A percentile compares a stretch with the other conserved stretches of the same genome.
Evolutionary conservation across 2,329 filamentous ascomycete genomes (phyloP).

Genomic region (Penicillium psychrosexuale): DNA sequence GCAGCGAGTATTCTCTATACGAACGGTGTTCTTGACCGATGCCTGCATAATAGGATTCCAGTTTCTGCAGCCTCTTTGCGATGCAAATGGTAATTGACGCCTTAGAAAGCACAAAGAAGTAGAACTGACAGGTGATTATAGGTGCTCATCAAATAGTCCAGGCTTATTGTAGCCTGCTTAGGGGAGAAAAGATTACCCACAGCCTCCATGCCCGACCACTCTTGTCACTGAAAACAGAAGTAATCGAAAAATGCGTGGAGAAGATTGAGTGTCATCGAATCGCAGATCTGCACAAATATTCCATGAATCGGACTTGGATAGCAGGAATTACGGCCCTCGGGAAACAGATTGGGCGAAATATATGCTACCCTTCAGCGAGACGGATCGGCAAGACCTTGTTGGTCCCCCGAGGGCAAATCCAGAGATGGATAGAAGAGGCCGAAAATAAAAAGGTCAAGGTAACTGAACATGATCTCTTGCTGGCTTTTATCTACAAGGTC

Average conservation of each 20-base stretch:
- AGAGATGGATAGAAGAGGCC: not conserved
- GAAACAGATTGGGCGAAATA: constrained; percentile 1
- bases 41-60: constrained; percentile 8
- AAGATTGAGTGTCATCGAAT: constrained; percentile 3
- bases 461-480: constrained; percentile 4
- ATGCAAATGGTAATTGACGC: constrained; percentile 2
- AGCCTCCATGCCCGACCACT: not conserved
- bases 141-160: constrained; percentile 5
- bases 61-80: constrained; percentile 8
- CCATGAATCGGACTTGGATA: not conserved
- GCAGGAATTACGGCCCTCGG: not conserved
- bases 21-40: constrained; percentile 6
- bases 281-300: constrained; percentile 1
- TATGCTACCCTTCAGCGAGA: not conserved
- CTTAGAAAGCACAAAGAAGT: too few relatives aligned
- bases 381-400: not conserved
- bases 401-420: not conserved
- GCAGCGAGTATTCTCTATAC: constrained; percentile 7
- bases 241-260: constrained; percentile 5
- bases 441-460: not conserved
- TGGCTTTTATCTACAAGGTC: constrained; percentile 4
- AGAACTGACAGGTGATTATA: not conserved
- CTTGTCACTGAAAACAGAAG: constrained; percentile 2
- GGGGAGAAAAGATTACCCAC: constrained; percentile 2
- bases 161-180: constrained; percentile 2